These are phyloP conservation scores for Diaporthe vexans DNA, from an alignment of 2,329 filamentous ascomycete genomes.

Conservation along the genomic window DNA sequence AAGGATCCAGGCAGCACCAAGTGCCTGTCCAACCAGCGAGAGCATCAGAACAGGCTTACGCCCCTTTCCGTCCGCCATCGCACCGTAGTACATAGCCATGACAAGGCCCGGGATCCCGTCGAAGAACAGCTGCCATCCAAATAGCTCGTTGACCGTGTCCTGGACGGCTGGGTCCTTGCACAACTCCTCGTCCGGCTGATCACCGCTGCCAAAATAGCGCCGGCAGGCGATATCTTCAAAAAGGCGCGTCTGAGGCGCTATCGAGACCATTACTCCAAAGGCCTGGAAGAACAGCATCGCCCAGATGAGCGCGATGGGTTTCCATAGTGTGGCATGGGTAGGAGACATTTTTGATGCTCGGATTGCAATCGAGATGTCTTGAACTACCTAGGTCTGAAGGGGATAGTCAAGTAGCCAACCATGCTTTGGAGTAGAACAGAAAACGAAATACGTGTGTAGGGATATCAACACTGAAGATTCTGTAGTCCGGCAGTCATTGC, in stretches of 20 bases:
- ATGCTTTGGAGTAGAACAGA: background rate
- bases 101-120: slow-evolving; percentile 10
- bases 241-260: slow-evolving; percentile 21
- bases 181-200: background rate
- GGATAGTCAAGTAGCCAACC: too few species aligned
- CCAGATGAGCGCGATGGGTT: slow-evolving; percentile 11
- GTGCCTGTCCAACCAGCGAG: slow-evolving; percentile 1
- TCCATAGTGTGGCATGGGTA: background rate
- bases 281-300: slow-evolving; percentile 20
- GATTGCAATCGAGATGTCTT: background rate
- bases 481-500: background rate
- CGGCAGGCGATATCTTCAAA: slow-evolving; percentile 16
- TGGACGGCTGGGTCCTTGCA: slow-evolving; percentile 17
- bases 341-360: background rate
- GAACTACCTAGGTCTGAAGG: background rate
- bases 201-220: background rate
- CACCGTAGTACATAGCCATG: slow-evolving; percentile 16
- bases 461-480: background rate
- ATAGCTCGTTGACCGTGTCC: slow-evolving; percentile 15
- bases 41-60: slow-evolving; percentile 5
- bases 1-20: slow-evolving; percentile 16
- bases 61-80: slow-evolving; percentile 17
- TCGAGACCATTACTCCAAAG: slow-evolving; percentile 1
- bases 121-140: slow-evolving; percentile 22
- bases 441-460: background rate